Base-by-base conservation (phyloP, 2,329 filamentous ascomycete species). In the Hymenoscyphus albidus region DNA sequence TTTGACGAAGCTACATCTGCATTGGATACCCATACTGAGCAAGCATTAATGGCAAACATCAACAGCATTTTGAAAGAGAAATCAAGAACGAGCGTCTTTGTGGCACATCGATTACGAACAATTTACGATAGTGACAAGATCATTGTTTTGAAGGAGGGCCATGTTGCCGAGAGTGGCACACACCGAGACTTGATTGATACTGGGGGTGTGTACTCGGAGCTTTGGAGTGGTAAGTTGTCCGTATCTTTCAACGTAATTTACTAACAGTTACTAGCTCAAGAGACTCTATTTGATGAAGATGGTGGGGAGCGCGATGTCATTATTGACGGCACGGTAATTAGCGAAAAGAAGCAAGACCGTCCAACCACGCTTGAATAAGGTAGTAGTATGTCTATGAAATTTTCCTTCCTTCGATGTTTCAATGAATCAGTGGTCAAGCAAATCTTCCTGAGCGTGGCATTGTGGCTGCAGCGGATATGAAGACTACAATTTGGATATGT, bases 1-100 rank as follows among this genome's bases (percentile, higher is more conserved):
- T 97, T 97, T 71, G 93, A 97, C 70, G 93, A 97, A 81, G 94
- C 93, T 72, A 97, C 93, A 0, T 94, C 90, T 58, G 93, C 94
- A 1, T 81, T 97, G 40, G 93, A 97, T 75, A 97, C 94, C 0
- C 91, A 97, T 74, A 97, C 94, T 0, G 94, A 97, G 78, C 91
- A 96, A 77, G 90, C 91, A 1, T 82, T 98, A 59, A 88, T 98
- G 80, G 83, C 88, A 66, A 96, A 97, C 74, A 97, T 98, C 76
- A 97, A 97, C 77, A 89, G 89, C 70, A 95, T 98, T 62, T 80
- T 98, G 62, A 90, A 89, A 70, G 93, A 97, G 73, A 97, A 96
- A 80, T 82, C 82, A 2, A 85, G 93, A 64, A 98, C 95, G 0
- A 97, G 93, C 70, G 91, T 99, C 0, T 98, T 98, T 74, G 90